Evolutionary conservation across 2,329 filamentous ascomycete genomes (phyloP), one percentile per base, ranked within the genome.

Genomic region (Penicillium sp.): DNA sequence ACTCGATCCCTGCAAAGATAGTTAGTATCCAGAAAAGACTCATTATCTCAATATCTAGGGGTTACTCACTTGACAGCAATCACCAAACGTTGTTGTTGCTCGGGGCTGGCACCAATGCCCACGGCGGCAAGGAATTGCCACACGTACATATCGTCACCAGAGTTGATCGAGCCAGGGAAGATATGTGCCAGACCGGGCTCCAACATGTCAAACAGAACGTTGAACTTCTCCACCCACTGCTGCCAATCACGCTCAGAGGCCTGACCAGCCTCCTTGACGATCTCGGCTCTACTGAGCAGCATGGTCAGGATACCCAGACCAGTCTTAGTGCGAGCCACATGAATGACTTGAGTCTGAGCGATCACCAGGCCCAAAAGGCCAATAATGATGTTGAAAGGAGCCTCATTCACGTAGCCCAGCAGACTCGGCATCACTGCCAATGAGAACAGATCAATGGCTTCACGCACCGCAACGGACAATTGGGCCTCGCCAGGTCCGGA

Each of bases 41-140:
- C 5, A 7, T 22, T 21, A 42, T 21, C 4, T 42, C 39, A 42
- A 4, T 19, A 3, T 27, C 33, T 27, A 26, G 37, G 27, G 42
- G 21, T 19, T 35, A 77, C 79, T 76, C 65, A 81, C 84, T 98
- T 99, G 66, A 99, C 95, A 42, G 92, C 93, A 68, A 97, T 85
- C 10, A 99, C 95, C 55, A 99, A 82, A 56, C 93, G 86, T 73
- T 96, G 93, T 76, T 99, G 95, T 77, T 99, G 95, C 65, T 97
- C 92, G 14, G 93, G 91, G 70, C 87, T 93, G 33, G 95, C 93
- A 51, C 91, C 93, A 63, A 96, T 95, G 61, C 95, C 95, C 76
- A 97, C 91, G 13, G 93, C 92, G 9, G 95, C 95, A 63, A 99
- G 83, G 74, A 98, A 96, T 76, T 98, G 93, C 95, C 95, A 99